Evolutionary conservation across 192 early-diverging fungal species (phyloP), one percentile per base, ranked within the genome.

Genomic region (Podila clonocystis): DNA sequence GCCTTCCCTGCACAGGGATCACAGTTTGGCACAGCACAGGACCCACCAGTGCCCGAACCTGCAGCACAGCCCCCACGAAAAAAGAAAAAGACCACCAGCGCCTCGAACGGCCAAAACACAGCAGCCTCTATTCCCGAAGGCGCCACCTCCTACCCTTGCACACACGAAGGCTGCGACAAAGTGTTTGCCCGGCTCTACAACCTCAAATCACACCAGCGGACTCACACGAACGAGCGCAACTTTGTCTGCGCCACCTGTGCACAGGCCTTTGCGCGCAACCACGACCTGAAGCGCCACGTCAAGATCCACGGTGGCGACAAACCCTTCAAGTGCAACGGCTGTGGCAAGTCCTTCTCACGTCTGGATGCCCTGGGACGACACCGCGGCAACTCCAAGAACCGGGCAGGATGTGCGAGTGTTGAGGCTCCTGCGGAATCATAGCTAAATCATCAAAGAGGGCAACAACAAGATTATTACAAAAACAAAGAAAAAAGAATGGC

Each of bases 201-300:
- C 60, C 86, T 94, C 29, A 91, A 91, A 65, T 93, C 91, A 22
- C 93, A 94, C 75, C 84, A 87, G 11, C 82, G 91, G 63, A 93
- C 91, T 3, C 93, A 94, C 67, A 90, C 91, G 17, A 79, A 86
- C 9, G 93, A 93, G 65, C 85, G 92, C 12, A 92, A 92, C 28
- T 93, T 88, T 83, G 71, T 82, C 58, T 95, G 93, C 59, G 70
- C 71, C 9, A 89, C 87, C 85, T 97, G 96, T 79, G 63, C 87
- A 8, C 84, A 88, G 41, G 79, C 88, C 6, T 97, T 97, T 84
- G 90, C 95, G 28, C 89, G 96, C 5, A 93, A 95, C 75, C 95
- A 97, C 72, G 82, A 97, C 74, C 85, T 95, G 62, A 97, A 95
- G 77, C 89, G 96, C 26, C 93, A 94, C 68, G 86, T 89, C 79